phyloP scores from a whole-genome alignment of 176 grass and related monocot genomes.

The Otatea glauca region DNA sequence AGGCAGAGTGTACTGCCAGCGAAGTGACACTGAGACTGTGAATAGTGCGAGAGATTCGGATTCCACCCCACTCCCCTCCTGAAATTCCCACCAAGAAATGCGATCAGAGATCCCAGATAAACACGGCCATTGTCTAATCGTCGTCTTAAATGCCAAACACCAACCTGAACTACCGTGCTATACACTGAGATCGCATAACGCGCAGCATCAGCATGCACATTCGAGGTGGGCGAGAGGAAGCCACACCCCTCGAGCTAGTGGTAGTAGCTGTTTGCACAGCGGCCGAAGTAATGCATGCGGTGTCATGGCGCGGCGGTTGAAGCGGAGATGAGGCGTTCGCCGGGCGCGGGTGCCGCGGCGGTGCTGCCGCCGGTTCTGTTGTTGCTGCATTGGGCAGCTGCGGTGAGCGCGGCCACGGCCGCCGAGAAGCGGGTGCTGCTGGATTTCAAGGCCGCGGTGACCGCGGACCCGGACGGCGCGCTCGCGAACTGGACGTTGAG shows the following conservation, averaged over 20 bases:
- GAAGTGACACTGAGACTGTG: neutral
- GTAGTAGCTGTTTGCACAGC: neutral
- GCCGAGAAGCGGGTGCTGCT: conserved; percentile 58
- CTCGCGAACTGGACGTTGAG: conserved; percentile 54
- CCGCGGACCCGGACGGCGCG: conserved; percentile 41
- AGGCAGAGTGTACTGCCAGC: neutral
- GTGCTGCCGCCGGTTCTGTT: neutral
- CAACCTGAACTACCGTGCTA: neutral
- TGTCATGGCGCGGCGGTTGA: neutral
- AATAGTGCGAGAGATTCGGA: neutral
- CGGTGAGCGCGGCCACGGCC: conserved; percentile 30
- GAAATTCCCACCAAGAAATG: conserved; percentile 3
- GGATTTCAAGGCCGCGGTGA: conserved; percentile 61
- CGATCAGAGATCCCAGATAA: neutral
- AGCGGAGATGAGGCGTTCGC: neutral
- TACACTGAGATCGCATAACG: neutral
- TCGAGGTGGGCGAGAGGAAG: neutral
- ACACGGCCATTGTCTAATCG: neutral
- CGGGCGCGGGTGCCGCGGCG: neutral
- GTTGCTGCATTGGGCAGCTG: neutral
- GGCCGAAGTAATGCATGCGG: neutral
- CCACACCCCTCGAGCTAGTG: neutral
- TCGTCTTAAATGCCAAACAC: neutral
- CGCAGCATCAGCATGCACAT: neutral
- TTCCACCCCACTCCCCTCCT: neutral